Conservation (phyloP, 176 grass and related monocot genomes). For the Phragmites australis region DNA sequence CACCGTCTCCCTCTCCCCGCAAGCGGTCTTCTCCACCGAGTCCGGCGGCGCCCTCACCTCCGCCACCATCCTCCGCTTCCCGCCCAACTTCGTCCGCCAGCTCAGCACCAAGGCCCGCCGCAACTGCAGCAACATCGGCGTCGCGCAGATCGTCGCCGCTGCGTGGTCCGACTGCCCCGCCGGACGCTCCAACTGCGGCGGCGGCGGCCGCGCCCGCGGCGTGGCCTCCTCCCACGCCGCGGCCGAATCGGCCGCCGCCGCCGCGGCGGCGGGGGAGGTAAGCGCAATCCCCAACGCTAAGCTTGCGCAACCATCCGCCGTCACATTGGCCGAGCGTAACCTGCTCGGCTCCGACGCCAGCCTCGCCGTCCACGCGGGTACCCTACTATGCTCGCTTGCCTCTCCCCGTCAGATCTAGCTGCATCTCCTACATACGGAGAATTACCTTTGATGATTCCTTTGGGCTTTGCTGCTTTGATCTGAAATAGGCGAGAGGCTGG, state of each 20-base stretch:
- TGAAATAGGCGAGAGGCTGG: conserved; percentile 81
- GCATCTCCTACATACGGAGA: background rate
- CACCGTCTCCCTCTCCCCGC: conserved; percentile 52
- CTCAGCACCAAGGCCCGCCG: conserved; percentile 97
- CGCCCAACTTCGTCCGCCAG: conserved; percentile 96
- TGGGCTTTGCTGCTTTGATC: conserved; percentile 16
- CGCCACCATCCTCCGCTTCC: conserved; percentile 73
- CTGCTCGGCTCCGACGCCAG: conserved; percentile 91
- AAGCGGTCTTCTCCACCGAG: conserved; percentile 47
- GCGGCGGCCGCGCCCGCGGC: conserved; percentile 52
- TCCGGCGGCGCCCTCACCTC: conserved; percentile 38
- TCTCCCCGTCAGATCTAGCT: conserved; percentile 40
- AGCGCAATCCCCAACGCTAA: conserved; percentile 63
- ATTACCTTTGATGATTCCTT: conserved; percentile 19
- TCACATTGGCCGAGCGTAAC: conserved; percentile 46
- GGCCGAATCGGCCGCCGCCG: conserved; percentile 47
- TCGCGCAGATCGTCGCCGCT: conserved; percentile 95
- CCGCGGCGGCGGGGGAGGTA: conserved; percentile 46
- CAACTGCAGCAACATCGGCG: conserved; percentile 99
- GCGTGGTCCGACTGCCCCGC: conserved; percentile 73
- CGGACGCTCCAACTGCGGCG: conserved; percentile 42
- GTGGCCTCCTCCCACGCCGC: conserved; percentile 49
- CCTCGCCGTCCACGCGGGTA: conserved; percentile 97
- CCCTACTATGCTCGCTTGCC: background rate
- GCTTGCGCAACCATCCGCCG: conserved; percentile 59